A percentile compares a stretch with the other conserved stretches of the same genome.
These are phyloP conservation scores for Ascochyta clinopodiicola DNA, from an alignment of 2,329 filamentous ascomycete species.

Conservation along the genomic window DNA sequence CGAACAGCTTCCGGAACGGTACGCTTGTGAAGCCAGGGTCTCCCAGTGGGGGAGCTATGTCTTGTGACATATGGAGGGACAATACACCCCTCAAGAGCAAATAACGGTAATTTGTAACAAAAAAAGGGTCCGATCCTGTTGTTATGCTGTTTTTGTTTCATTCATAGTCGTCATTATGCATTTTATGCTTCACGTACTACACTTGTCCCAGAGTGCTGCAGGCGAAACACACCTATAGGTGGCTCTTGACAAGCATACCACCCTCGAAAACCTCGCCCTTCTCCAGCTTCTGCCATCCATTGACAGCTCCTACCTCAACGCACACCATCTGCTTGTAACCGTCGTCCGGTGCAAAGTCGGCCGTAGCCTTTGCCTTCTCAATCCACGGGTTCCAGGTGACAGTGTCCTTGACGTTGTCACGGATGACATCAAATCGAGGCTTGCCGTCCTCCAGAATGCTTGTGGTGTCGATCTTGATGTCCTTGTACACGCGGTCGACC, in stretches of 20 bases:
- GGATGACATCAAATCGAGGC: slow-evolving; percentile 73
- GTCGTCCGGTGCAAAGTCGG: slow-evolving; percentile 86
- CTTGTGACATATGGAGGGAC: neutral
- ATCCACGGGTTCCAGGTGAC: slow-evolving; percentile 98
- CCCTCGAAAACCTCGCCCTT: slow-evolving; percentile 74
- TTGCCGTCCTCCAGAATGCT: slow-evolving; percentile 69
- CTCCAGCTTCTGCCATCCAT: slow-evolving; percentile 83
- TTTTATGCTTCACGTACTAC: slow-evolving; percentile 1
- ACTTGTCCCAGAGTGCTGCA: neutral
- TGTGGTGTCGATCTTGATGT: slow-evolving; percentile 66
- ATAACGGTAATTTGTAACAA: neutral
- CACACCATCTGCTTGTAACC: slow-evolving; percentile 95
- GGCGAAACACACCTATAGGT: slow-evolving; percentile 29
- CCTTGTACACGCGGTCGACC: slow-evolving; percentile 86
- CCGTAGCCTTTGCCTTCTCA: slow-evolving; percentile 81
- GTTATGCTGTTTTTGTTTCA: neutral
- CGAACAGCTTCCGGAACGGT: slow-evolving; percentile 21
- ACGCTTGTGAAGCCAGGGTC: slow-evolving; percentile 21
- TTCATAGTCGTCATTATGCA: slow-evolving; percentile 10
- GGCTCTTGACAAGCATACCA: slow-evolving; percentile 62
- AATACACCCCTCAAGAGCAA: neutral
- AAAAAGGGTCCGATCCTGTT: neutral
- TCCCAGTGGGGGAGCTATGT: slow-evolving; percentile 9
- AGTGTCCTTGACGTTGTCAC: slow-evolving; percentile 85
- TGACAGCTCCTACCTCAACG: slow-evolving; percentile 86